Evolutionary conservation across 2,329 filamentous ascomycete species (phyloP).

Genomic region (Aspergillus carbonarius): DNA sequence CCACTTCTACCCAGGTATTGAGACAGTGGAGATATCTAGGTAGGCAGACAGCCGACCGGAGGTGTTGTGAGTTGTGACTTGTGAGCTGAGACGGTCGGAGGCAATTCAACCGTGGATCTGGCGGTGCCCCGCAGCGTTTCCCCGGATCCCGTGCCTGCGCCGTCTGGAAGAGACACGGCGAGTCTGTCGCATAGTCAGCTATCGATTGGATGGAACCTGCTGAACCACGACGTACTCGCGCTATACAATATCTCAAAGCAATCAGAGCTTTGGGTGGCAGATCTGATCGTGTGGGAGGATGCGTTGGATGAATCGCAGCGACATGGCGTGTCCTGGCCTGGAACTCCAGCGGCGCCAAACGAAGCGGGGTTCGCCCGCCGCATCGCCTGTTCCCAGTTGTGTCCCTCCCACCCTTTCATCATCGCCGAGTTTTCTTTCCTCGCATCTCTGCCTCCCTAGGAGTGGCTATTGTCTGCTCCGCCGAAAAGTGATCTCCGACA

Average conservation of each 20-base stretch:
- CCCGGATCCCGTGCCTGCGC: conserved; percentile 1
- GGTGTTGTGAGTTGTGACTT: no score
- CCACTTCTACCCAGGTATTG: no score
- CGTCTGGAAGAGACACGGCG: background rate
- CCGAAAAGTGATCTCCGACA: background rate
- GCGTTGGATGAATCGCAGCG: no score
- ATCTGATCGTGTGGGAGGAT: background rate
- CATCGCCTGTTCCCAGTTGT: background rate
- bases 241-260: background rate
- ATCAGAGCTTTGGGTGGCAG: background rate
- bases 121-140: conserved; percentile 1
- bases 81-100: background rate
- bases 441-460: background rate
- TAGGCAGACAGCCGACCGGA: background rate
- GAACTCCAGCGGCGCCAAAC: background rate
- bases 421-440: background rate
- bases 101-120: background rate
- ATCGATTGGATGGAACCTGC: no score
- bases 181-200: background rate
- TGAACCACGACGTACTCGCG: no score
- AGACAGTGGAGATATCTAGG: background rate
- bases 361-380: conserved; percentile 1
- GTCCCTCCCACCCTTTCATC: background rate
- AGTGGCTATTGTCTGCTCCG: background rate
- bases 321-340: background rate